phyloP scores from a whole-genome alignment of 768 basidiomycete genomes.

The Hydnomerulius pinastri region DNA sequence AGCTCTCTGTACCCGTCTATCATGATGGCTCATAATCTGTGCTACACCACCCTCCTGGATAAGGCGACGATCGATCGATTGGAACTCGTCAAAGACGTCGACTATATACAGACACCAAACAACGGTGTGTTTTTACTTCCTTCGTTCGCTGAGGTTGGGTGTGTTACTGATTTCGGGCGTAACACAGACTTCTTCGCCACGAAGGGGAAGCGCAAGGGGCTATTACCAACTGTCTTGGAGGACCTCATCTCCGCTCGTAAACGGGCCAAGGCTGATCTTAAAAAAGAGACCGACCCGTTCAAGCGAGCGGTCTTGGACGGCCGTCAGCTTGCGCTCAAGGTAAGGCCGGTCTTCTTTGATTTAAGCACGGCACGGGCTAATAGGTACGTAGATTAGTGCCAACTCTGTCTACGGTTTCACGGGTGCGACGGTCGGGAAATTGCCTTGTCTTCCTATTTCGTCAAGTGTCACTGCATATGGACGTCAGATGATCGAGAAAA shows the following conservation, averaged over 20 bases:
- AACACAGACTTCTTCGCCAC: slow-evolving; percentile 81
- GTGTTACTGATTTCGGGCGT: neutral
- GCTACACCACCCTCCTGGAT: slow-evolving; percentile 95
- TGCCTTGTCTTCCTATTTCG: slow-evolving; percentile 94
- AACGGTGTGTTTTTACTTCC: slow-evolving; percentile 59
- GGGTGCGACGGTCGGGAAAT: slow-evolving; percentile 94
- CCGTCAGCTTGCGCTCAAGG: slow-evolving; percentile 95
- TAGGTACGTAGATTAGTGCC: slow-evolving; percentile 80
- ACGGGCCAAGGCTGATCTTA: slow-evolving; percentile 91
- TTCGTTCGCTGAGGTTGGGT: neutral
- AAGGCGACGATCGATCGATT: slow-evolving; percentile 76
- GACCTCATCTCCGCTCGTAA: slow-evolving; percentile 94
- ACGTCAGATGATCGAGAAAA: slow-evolving; percentile 98
- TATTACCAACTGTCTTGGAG: slow-evolving; percentile 89
- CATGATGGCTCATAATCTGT: slow-evolving; percentile 99
- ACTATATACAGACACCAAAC: slow-evolving; percentile 95
- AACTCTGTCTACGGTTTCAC: slow-evolving; percentile 99
- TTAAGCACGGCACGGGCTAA: slow-evolving; percentile 1
- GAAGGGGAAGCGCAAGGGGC: slow-evolving; percentile 73
- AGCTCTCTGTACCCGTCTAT: slow-evolving; percentile 98
- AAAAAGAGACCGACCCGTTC: slow-evolving; percentile 96
- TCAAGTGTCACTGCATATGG: slow-evolving; percentile 96
- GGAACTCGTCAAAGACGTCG: slow-evolving; percentile 75
- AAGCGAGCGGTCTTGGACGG: slow-evolving; percentile 97
- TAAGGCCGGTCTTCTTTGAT: slow-evolving; percentile 25